Percentiles rank a stretch among this genome's conserved stretches.
Conservation (phyloP, 2,329 filamentous ascomycete genomes). For the Hypoxylon sp. region DNA sequence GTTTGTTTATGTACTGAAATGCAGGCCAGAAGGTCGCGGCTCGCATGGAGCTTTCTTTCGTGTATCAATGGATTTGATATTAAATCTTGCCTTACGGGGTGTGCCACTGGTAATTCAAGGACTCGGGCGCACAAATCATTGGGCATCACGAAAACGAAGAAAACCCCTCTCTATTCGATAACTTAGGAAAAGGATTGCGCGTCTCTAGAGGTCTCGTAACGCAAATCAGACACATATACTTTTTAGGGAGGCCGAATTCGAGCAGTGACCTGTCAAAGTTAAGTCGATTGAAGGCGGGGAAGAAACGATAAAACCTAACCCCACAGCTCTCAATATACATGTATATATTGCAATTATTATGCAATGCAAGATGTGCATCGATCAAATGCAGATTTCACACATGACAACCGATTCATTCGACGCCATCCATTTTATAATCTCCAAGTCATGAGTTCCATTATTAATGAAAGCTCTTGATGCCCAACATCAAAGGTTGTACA, state of each 20-base stretch:
- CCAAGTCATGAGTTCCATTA: slow-evolving; percentile 11
- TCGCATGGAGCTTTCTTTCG: slow-evolving; percentile 22
- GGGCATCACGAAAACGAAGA: slow-evolving; percentile 39
- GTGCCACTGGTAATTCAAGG: slow-evolving; percentile 16
- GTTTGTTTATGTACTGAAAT: slow-evolving; percentile 24
- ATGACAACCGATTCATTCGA: slow-evolving; percentile 5
- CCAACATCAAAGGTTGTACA: slow-evolving; percentile 15
- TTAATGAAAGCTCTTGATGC: slow-evolving; percentile 30
- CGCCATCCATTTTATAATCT: slow-evolving; percentile 5
- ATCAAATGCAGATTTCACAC: slow-evolving; percentile 19
- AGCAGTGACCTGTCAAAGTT: slow-evolving; percentile 30
- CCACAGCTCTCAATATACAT: slow-evolving; percentile 21
- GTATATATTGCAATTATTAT: slow-evolving; percentile 29
- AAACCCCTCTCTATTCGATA: slow-evolving; percentile 21
- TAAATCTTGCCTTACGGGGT: slow-evolving; percentile 19
- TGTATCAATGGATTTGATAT: slow-evolving; percentile 26
- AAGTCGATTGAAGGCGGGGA: slow-evolving; percentile 27
- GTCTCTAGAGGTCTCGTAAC: slow-evolving; percentile 21
- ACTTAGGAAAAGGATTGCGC: slow-evolving; percentile 20
- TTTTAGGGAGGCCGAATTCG: slow-evolving; percentile 10
- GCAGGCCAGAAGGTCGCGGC: slow-evolving; percentile 29
- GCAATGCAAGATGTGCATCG: slow-evolving; percentile 24
- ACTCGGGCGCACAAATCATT: slow-evolving; percentile 27
- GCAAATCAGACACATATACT: slow-evolving; percentile 3
- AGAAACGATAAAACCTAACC: slow-evolving; percentile 19